Base-by-base conservation (phyloP, 108 stramenopile species). In the Cyclotella sp. region DNA sequence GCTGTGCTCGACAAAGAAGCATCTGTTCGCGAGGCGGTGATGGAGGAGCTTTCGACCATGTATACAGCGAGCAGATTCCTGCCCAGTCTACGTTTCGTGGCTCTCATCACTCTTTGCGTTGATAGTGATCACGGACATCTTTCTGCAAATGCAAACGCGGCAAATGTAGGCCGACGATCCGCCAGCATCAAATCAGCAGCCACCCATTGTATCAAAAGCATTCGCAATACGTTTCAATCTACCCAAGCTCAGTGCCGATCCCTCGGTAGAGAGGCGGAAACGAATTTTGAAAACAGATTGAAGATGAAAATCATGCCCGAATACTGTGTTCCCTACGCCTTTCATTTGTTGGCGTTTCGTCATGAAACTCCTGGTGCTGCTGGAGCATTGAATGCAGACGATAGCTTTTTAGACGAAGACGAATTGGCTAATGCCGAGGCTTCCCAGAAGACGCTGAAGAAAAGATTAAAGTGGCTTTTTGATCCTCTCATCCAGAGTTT, bases 291-390 rank as follows among this genome's bases (percentile, higher is more conserved):
- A 40, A 71, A 59, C 24, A 58, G 66, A n/a, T 60, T 84, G 58
- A 94, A 94, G 51, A 81, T 84, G 75, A 73, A 76, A 34, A 43
- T 94, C 22, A 96, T 94, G 93, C 95, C 95, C 30, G 95, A 96
- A 70, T 96, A 90, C 66, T 73, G 80, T 55, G 84, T 94, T 28
- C 91, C 91, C 15, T 96, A 81, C 63, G 91, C 93, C 2, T 73
- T 93, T 42, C 90, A 96, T 75, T 76, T 96, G 18, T 76, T 96
- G 51, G 68, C 88, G 26, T 90, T 86, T 72, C 90, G 95, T 24
- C 69, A 67, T 19, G 95, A 96, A 70, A 93, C 92, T 15, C 88
- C 92, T 27, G 60, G 68, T 57, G 76, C 75, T 43, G 81, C 76
- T 40, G 76, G 85, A 6, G 63, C 70, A 10, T 47, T 80, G 24